Base-by-base conservation (phyloP, 129 eudicot species). In the Cynara cardunculus region DNA sequence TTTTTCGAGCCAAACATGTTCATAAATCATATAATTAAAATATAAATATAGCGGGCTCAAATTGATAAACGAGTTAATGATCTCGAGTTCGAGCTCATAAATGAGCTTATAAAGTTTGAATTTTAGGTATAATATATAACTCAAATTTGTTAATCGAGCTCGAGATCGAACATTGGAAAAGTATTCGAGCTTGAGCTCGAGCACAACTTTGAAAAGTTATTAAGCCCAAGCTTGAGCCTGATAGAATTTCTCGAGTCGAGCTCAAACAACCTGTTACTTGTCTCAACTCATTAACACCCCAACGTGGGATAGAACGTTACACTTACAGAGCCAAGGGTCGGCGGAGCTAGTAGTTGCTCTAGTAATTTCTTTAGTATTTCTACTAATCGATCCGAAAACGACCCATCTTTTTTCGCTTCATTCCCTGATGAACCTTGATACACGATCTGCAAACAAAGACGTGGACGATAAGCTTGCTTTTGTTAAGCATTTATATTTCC, bases 251-350 rank as follows among this genome's bases (percentile, higher is more conserved):
- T 46, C 19, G 4, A 46, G 19, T 4, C 59, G n/a, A 46, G 59
- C 59, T 49, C 22, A 22, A 49, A 49, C 65, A 56, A 56, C 65
- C 21, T 0, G 19, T 0, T 56, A 56, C 65, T 56, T 24, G 0
- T 0, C 65, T 18, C 1, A 24, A 24, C 65, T 56, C 65, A 24
- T 56, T 56, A 56, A n/a, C 10, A 18, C 65, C 7, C 22, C 10
- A 4, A 56, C 5, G 22, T 22, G 26, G 13, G 68, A 21, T 22
- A 21, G 49, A 32, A 69, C 19, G 46, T 21, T 77, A 77, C 10
- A 85, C 96, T 87, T 80, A 95, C 99, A 24, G 96, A 92, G 18
- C 90, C 94, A 78, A 95, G 19, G n/a, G 97, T 86, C 5, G 99
- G 99, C 76, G 97, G 99, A 71, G 99, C 87, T 75, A 80, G 53